Evolutionary conservation across 768 basidiomycete genomes (phyloP), one percentile per base, ranked within the genome.

Genomic region (Phylloporus sp.): DNA sequence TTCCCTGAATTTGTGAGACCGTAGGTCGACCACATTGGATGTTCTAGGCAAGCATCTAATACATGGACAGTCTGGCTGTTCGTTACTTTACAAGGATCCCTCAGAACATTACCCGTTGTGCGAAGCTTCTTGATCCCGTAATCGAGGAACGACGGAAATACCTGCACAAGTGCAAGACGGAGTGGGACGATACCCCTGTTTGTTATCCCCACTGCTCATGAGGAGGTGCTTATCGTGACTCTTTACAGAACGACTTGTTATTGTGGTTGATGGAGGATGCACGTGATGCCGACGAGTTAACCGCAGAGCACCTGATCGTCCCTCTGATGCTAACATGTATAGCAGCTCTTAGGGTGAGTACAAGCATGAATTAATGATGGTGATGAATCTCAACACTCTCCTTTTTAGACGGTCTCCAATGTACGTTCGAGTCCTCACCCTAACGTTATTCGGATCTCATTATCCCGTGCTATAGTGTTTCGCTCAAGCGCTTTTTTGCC

Each of bases 151-250:
- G 71, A 8, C 51, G 48, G 27, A 40, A 35, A 14, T 53, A 51
- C 36, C 45, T 59, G 23, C 47, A 56, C 2, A 49, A 66, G 23
- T 50, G 60, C 7, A 64, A 65, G 3, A 26, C 51, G 1, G 47
- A 64, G 6, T 68, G 65, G 60, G 23, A 44, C 0, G 63, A 66
- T 10, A 67, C 57, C 37, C 66, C 71, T 11, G 71, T 72, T 29
- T 0, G 69, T 54, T n/a, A 0, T 21, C 29, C 1, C 31, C 23
- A 8, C 24, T 9, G 3, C 3, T 32, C 21, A 4, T 23, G 10
- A 2, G 6, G 2, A 17, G 9, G 8, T 3, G 9, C 39, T 35
- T 17, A 44, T 18, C 3, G 0, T 2, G 10, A n/a, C 15, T 18
- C 26, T 8, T 15, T 7, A 38, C 26, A 69, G 70, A 59, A 59